Evolutionary conservation across 108 stramenopile species (phyloP).

Genomic region (Nitzschia putrida): DNA sequence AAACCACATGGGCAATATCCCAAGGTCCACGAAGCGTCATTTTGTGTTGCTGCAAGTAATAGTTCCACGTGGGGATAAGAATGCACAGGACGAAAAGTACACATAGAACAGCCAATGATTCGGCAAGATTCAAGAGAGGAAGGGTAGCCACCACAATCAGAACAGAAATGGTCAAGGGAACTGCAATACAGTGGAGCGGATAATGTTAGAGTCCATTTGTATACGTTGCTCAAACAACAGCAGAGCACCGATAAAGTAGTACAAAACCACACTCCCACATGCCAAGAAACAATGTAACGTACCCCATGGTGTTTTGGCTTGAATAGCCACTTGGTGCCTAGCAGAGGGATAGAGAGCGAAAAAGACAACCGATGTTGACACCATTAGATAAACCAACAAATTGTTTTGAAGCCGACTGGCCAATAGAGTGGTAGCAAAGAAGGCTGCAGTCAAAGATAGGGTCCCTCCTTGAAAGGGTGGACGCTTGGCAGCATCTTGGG

Average conservation of each 20-base stretch:
- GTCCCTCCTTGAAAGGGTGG: constrained; percentile 73
- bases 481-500: constrained; percentile 33
- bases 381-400: constrained; percentile 49
- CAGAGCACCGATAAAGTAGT: too few species aligned
- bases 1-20: constrained; percentile 46
- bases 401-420: constrained; percentile 61
- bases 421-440: constrained; percentile 71
- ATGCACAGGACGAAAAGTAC: constrained; percentile 34
- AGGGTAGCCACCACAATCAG: constrained; percentile 23
- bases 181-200: background rate
- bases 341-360: constrained; percentile 76
- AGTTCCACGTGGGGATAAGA: constrained; percentile 53
- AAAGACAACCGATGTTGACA: constrained; percentile 55
- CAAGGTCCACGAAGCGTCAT: constrained; percentile 59
- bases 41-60: constrained; percentile 49
- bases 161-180: constrained; percentile 16
- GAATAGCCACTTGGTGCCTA: constrained; percentile 44
- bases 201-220: too few species aligned
- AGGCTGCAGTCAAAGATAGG: constrained; percentile 65
- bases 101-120: constrained; percentile 37
- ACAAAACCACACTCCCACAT: background rate
- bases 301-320: constrained; percentile 25
- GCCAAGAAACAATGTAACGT: background rate
- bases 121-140: constrained; percentile 20
- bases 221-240: too few species aligned